A percentile compares a stretch with the other conserved stretches of the same genome.
phyloP scores from a whole-genome alignment of 2,329 filamentous ascomycete species.

The Colletotrichum somersetense region DNA sequence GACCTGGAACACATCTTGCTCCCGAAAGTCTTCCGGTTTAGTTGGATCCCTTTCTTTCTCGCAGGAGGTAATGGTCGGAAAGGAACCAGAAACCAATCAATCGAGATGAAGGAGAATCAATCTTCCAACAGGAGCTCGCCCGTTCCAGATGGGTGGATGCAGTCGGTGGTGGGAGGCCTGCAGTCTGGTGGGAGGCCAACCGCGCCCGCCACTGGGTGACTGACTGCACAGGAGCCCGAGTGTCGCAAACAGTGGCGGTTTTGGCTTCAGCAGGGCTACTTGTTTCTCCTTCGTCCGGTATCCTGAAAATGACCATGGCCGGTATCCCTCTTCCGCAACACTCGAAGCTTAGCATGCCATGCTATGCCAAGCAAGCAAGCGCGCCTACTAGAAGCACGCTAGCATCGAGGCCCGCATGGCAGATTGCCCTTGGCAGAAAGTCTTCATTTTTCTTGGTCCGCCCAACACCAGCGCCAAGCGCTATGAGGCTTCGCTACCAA shows the following conservation, averaged over 20 bases:
- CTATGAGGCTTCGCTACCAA: constrained; percentile 17
- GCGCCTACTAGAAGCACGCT: too few species aligned
- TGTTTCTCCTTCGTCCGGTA: constrained; percentile 38
- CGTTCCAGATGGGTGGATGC: constrained; percentile 1
- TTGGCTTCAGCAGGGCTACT: constrained; percentile 31
- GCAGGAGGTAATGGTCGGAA: constrained; percentile 4
- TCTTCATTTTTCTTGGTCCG: not conserved
- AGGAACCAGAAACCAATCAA: not conserved
- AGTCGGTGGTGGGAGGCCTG: not conserved
- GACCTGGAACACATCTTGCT: not conserved
- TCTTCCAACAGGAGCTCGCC: not conserved
- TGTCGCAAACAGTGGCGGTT: constrained; percentile 35
- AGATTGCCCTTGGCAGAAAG: constrained; percentile 33
- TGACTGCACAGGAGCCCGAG: constrained; percentile 6
- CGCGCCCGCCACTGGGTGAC: not conserved
- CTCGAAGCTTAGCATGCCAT: constrained; percentile 29
- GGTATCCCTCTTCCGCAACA: constrained; percentile 32
- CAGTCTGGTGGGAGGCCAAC: not conserved
- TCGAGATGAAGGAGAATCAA: not conserved
- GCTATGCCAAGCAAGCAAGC: too few species aligned
- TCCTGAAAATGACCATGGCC: constrained; percentile 17
- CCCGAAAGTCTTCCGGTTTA: not conserved
- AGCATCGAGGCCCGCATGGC: constrained; percentile 21
- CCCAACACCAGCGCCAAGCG: not conserved
- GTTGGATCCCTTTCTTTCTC: not conserved